Evolutionary conservation across 768 basidiomycete species (phyloP).

Genomic region (Naganishia vaughanmartiniae): DNA sequence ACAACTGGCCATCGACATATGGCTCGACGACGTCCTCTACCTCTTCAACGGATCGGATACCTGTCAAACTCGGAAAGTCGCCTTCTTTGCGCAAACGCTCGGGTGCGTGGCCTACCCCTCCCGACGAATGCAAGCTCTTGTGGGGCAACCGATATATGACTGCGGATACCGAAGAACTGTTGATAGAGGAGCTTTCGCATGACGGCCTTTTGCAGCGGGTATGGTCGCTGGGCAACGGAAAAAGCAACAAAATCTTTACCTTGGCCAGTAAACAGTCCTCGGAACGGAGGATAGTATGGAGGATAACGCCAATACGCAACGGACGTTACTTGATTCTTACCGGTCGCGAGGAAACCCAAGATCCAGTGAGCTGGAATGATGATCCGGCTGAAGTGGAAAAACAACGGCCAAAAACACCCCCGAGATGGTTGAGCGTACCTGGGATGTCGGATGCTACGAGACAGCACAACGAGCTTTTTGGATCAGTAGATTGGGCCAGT

Average conservation of each 20-base stretch:
- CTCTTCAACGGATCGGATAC: background rate
- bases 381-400: background rate
- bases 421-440: background rate
- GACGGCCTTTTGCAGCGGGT: background rate
- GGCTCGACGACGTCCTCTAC: background rate
- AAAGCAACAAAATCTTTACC: background rate
- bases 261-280: slow-evolving; percentile 6
- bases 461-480: background rate
- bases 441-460: background rate
- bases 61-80: background rate
- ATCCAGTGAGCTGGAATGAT: background rate
- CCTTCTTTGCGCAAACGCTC: background rate
- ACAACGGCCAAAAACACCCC: background rate
- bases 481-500: slow-evolving; percentile 7
- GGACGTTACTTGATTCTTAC: background rate
- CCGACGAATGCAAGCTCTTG: background rate
- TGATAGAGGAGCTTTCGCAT: background rate
- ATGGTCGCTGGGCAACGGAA: slow-evolving; percentile 3
- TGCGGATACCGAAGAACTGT: background rate
- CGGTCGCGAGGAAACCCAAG: background rate
- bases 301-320: background rate
- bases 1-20: slow-evolving; percentile 9
- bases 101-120: background rate
- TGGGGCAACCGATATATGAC: slow-evolving; percentile 15
- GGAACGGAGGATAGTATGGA: slow-evolving; percentile 8